phyloP scores from a whole-genome alignment of 495 filamentous ascomycete species.

The Hyaloscypha bicolor region DNA sequence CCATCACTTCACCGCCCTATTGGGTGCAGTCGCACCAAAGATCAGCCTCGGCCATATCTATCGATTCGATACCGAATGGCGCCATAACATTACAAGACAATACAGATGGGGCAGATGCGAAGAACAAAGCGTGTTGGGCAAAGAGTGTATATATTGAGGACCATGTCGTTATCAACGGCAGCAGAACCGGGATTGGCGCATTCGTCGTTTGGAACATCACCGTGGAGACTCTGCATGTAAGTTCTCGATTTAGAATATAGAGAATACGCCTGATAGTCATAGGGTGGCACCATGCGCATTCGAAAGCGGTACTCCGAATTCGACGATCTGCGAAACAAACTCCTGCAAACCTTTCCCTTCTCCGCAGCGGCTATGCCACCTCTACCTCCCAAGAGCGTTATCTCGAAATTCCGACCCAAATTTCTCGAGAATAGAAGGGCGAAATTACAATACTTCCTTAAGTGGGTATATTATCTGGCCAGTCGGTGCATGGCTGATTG shows the following conservation, averaged over 20 bases:
- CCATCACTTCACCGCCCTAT: constrained; percentile 36
- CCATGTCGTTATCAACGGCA: constrained; percentile 52
- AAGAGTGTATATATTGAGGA: constrained; percentile 55
- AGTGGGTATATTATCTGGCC: constrained; percentile 40
- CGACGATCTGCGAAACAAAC: constrained; percentile 49
- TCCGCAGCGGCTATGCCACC: constrained; percentile 57
- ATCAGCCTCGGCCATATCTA: constrained; percentile 44
- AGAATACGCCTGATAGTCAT: neutral
- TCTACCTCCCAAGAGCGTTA: constrained; percentile 56
- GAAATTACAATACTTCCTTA: constrained; percentile 58
- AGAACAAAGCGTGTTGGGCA: constrained; percentile 59
- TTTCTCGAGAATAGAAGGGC: constrained; percentile 56
- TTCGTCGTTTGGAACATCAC: constrained; percentile 59
- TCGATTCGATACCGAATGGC: constrained; percentile 46
- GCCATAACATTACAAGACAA: constrained; percentile 58
- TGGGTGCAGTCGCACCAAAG: constrained; percentile 37
- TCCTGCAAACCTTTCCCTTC: constrained; percentile 55
- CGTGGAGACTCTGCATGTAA: constrained; percentile 46
- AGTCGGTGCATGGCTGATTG: constrained; percentile 6
- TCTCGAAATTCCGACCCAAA: constrained; percentile 52
- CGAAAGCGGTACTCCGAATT: constrained; percentile 63
- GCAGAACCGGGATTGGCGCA: constrained; percentile 51
- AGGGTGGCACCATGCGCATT: constrained; percentile 57
- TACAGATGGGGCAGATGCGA: constrained; percentile 41
- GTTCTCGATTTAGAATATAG: neutral